Conservation (phyloP, 176 grass and related monocot species). For the Zea luxurians region DNA sequence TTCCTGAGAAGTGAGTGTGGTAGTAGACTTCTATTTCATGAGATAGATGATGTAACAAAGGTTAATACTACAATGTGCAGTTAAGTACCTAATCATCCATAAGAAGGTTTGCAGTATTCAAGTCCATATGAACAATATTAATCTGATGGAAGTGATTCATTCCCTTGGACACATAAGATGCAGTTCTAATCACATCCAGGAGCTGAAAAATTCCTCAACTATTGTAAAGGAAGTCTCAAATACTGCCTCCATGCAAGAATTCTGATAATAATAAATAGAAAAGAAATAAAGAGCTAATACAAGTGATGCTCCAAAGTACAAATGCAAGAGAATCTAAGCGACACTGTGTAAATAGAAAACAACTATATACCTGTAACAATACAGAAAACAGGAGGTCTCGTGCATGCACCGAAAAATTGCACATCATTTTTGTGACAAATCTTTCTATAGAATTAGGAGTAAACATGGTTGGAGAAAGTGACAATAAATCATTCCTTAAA, state of each 20-base stretch:
- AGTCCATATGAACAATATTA: constrained; percentile 92
- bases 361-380: constrained; percentile 81
- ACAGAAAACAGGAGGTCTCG: constrained; percentile 82
- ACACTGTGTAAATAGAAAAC: background rate
- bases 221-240: constrained; percentile 89
- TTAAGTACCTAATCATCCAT: constrained; percentile 76
- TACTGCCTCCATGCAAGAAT: constrained; percentile 92
- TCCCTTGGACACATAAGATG: constrained; percentile 94
- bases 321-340: background rate
- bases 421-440: constrained; percentile 97
- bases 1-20: background rate
- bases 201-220: constrained; percentile 66
- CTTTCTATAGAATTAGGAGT: constrained; percentile 61
- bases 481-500: background rate
- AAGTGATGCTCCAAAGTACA: constrained; percentile 16
- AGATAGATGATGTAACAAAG: background rate
- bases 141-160: constrained; percentile 98
- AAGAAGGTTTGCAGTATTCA: constrained; percentile 97
- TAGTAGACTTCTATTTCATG: constrained; percentile 5
- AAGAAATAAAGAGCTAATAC: constrained; percentile 28
- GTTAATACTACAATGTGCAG: background rate
- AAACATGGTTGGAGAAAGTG: constrained; percentile 18
- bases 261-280: constrained; percentile 54
- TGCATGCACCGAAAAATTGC: constrained; percentile 96
- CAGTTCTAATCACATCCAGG: constrained; percentile 68